phyloP scores from a whole-genome alignment of 2,329 filamentous ascomycete genomes.

The Thelonectria rubi region DNA sequence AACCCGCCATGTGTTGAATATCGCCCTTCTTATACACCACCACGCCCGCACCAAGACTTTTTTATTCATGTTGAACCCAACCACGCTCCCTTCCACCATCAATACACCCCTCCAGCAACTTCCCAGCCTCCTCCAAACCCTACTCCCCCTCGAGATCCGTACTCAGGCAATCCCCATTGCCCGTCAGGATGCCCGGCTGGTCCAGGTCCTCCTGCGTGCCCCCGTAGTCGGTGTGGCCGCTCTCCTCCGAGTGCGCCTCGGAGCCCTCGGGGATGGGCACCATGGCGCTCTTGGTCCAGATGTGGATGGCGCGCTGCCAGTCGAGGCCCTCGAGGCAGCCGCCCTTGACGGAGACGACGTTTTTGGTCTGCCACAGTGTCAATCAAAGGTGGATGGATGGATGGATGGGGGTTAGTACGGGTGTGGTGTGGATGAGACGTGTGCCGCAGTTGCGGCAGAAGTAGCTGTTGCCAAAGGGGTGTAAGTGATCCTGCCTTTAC shows the following conservation, averaged over 20 bases:
- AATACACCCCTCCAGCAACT: too few species aligned
- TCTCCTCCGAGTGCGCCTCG: slow-evolving; percentile 65
- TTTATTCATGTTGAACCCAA: too few species aligned
- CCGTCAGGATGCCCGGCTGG: slow-evolving; percentile 53
- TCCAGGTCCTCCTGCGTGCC: slow-evolving; percentile 57
- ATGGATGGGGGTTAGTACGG: slow-evolving; percentile 47
- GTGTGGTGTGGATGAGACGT: slow-evolving; percentile 68
- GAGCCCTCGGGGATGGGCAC: slow-evolving; percentile 73
- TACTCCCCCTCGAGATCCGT: background rate
- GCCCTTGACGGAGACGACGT: slow-evolving; percentile 71
- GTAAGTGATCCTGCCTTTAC: slow-evolving; percentile 15
- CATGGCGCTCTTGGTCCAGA: slow-evolving; percentile 74
- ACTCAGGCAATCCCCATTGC: slow-evolving; percentile 45
- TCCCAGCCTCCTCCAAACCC: too few species aligned
- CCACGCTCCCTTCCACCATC: too few species aligned
- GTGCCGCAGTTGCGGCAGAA: slow-evolving; percentile 75
- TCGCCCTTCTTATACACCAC: too few species aligned
- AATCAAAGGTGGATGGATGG: slow-evolving; percentile 5
- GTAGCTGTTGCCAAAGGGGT: slow-evolving; percentile 59
- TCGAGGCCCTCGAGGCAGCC: slow-evolving; percentile 72
- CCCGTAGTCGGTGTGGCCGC: slow-evolving; percentile 55
- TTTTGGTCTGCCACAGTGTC: slow-evolving; percentile 56
- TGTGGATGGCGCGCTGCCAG: slow-evolving; percentile 69
- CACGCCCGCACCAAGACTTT: too few species aligned
- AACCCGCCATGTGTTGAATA: too few species aligned